Percentiles rank a stretch among this genome's conserved stretches.
phyloP scores from a whole-genome alignment of 2,329 filamentous ascomycete genomes.

The Talaromyces sp. region DNA sequence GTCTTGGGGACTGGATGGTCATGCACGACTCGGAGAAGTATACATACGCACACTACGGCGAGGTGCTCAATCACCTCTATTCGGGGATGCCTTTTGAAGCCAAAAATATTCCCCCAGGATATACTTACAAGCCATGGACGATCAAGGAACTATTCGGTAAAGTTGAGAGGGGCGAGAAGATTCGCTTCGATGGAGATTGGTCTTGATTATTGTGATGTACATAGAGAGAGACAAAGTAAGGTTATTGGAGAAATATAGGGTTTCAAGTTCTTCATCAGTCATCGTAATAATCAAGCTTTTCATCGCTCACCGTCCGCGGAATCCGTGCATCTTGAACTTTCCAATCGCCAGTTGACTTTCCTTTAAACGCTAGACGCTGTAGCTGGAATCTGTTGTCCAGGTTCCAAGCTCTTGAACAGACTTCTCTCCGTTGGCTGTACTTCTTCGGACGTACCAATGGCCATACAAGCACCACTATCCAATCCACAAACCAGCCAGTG shows the following conservation, averaged over 20 bases:
- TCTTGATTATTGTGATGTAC: neutral
- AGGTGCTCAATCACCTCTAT: constrained; percentile 3
- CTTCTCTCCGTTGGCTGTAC: no score
- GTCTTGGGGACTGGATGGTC: constrained; percentile 12
- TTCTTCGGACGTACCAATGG: no score
- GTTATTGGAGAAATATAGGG: neutral
- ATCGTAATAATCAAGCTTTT: neutral
- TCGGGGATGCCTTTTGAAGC: constrained; percentile 7
- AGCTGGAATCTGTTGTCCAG: neutral
- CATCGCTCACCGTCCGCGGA: neutral
- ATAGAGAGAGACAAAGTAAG: neutral
- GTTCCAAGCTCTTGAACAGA: no score
- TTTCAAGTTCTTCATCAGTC: no score
- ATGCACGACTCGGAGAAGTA: constrained; percentile 17
- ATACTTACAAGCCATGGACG: constrained; percentile 16
- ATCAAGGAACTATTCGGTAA: constrained; percentile 8
- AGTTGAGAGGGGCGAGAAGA: constrained; percentile 10
- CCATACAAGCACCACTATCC: no score
- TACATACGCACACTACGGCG: constrained; percentile 13
- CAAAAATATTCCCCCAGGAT: constrained; percentile 13
- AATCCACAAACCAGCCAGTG: no score
- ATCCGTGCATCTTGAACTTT: neutral
- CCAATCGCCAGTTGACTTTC: neutral
- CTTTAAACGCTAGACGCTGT: neutral
- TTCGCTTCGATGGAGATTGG: constrained; percentile 14